These are phyloP conservation scores for Suhomyces wounanorum DNA, from an alignment of 1,139 yeast species.

Conservation along the genomic window DNA sequence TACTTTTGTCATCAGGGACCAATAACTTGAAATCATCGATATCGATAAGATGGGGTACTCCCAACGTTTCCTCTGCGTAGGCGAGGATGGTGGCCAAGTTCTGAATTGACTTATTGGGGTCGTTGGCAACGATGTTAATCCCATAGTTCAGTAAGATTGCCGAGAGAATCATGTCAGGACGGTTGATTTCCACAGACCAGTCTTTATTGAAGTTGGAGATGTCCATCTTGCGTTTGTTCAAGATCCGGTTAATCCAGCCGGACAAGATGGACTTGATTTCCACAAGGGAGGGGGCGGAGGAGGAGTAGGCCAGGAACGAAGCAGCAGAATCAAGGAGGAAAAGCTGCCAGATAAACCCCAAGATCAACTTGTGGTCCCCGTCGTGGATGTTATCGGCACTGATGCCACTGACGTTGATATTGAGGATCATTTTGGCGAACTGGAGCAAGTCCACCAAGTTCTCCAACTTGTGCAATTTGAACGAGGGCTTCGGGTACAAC, in stretches of 20 bases:
- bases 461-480: conserved; percentile 62
- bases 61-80: conserved; percentile 42
- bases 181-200: conserved; percentile 38
- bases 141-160: conserved; percentile 25
- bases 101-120: conserved; percentile 30
- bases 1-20: conserved; percentile 64
- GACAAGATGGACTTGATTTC: conserved; percentile 37
- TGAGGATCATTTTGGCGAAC: conserved; percentile 52
- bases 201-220: conserved; percentile 39
- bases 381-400: conserved; percentile 72
- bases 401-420: conserved; percentile 55
- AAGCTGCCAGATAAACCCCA: conserved; percentile 67
- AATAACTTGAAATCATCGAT: conserved; percentile 56
- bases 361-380: conserved; percentile 61
- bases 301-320: conserved; percentile 32
- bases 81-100: conserved; percentile 25
- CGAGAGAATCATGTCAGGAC: conserved; percentile 32
- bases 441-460: conserved; percentile 60
- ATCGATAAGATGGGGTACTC: conserved; percentile 60
- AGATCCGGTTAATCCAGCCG: conserved; percentile 36
- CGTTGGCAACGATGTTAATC: conserved; percentile 6
- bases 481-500: conserved; percentile 47
- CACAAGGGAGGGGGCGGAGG: conserved; percentile 35
- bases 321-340: conserved; percentile 56
- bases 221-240: conserved; percentile 22